Evolutionary conservation across 352 stramenopile species (phyloP).

Genomic region (Phytophthora pisi): DNA sequence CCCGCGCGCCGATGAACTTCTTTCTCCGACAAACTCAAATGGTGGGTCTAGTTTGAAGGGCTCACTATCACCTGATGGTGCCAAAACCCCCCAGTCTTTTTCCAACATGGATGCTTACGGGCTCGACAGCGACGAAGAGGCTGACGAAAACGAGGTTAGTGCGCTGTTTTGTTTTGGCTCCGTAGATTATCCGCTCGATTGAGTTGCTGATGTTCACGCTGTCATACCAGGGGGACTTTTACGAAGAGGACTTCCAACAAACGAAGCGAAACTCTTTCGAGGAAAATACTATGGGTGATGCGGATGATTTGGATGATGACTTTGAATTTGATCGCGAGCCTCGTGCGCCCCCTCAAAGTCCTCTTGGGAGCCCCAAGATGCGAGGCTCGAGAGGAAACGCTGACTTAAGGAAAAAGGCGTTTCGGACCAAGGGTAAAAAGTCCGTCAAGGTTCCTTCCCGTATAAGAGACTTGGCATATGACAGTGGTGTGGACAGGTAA

Average conservation of each 20-base stretch:
- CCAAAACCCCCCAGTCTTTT: constrained; percentile 60
- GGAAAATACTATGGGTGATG: constrained; percentile 72
- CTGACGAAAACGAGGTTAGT: constrained; percentile 83
- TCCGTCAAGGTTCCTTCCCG: constrained; percentile 53
- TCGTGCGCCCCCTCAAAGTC: constrained; percentile 49
- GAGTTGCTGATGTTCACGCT: not conserved
- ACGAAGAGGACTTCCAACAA: constrained; percentile 75
- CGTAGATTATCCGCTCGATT: constrained; percentile 1
- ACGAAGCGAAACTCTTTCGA: constrained; percentile 81
- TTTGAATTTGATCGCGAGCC: constrained; percentile 89
- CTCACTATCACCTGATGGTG: constrained; percentile 64
- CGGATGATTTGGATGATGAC: constrained; percentile 86
- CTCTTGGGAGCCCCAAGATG: constrained; percentile 62
- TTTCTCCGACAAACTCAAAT: constrained; percentile 79
- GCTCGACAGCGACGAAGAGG: constrained; percentile 85
- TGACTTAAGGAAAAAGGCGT: constrained; percentile 55
- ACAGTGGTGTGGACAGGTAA: constrained; percentile 85
- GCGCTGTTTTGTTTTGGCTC: not conserved
- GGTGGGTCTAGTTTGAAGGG: constrained; percentile 75
- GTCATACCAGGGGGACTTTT: constrained; percentile 63
- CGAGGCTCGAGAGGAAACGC: constrained; percentile 35
- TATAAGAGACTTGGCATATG: constrained; percentile 67
- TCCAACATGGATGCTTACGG: constrained; percentile 65
- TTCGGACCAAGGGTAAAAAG: constrained; percentile 61
- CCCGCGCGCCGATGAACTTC: constrained; percentile 61